Conservation (phyloP, 495 filamentous ascomycete genomes). For the Melanomma pulvis-pyrius region DNA sequence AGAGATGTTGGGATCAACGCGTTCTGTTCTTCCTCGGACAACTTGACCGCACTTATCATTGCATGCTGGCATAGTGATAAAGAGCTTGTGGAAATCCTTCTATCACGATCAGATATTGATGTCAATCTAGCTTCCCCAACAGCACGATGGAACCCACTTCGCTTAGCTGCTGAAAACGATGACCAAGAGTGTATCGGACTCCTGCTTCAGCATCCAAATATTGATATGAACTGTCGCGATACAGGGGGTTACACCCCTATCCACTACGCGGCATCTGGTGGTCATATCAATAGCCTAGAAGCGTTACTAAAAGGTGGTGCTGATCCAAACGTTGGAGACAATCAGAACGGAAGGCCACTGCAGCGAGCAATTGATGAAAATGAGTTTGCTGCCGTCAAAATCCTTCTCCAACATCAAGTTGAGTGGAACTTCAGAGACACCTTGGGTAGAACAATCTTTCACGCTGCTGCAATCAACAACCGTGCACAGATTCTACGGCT, state of each 20-base stretch:
- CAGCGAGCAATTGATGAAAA: conserved; percentile 19
- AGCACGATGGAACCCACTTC: conserved; percentile 9
- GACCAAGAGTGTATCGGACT: conserved; percentile 35
- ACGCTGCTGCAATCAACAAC: conserved; percentile 21
- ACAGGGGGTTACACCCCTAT: conserved; percentile 18
- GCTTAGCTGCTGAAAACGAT: conserved; percentile 7
- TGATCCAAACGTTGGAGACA: conserved; percentile 17
- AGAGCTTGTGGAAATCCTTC: conserved; percentile 9
- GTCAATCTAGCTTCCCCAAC: conserved; percentile 9
- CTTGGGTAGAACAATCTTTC: conserved; percentile 15
- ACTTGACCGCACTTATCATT: conserved; percentile 14
- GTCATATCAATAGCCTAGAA: not conserved
- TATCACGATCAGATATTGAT: conserved; percentile 17
- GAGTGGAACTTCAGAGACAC: conserved; percentile 19
- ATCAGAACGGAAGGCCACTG: conserved; percentile 7
- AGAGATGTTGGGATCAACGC: conserved; percentile 14
- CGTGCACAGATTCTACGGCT: conserved; percentile 11
- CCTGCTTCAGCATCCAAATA: conserved; percentile 31
- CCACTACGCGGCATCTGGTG: conserved; percentile 6
- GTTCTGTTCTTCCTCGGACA: conserved; percentile 3
- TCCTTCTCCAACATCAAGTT: conserved; percentile 17
- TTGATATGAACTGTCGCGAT: conserved; percentile 9
- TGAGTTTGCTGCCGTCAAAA: conserved; percentile 13
- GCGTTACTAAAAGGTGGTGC: conserved; percentile 7
- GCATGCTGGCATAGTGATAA: not conserved